Evolutionary conservation across 1,284 basidiomycete species (phyloP).

Genomic region (Ceratobasidium sp.): DNA sequence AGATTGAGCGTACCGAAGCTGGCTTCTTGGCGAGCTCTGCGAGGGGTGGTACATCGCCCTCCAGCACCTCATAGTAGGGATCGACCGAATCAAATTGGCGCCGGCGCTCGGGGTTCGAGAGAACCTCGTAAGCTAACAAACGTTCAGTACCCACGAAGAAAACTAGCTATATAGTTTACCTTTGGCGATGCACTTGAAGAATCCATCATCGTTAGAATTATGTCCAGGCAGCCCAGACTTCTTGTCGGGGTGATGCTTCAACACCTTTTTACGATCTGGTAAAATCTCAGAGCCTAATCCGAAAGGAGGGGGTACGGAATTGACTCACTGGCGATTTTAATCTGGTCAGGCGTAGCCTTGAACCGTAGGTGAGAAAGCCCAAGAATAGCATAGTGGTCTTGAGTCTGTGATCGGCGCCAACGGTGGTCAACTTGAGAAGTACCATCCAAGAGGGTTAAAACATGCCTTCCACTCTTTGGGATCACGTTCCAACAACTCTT

Average conservation of each 20-base stretch:
- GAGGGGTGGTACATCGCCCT: constrained; percentile 82
- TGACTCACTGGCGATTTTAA: constrained; percentile 96
- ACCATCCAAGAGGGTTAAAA: constrained; percentile 25
- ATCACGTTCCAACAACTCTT: constrained; percentile 81
- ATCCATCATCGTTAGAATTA: constrained; percentile 92
- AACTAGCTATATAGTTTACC: constrained; percentile 53
- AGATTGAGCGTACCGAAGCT: constrained; percentile 53
- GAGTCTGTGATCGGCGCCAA: constrained; percentile 71
- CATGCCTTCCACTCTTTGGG: constrained; percentile 98
- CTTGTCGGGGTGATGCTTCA: constrained; percentile 99
- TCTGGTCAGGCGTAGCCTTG: constrained; percentile 91
- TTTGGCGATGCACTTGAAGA: constrained; percentile 99
- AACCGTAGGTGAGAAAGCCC: constrained; percentile 93
- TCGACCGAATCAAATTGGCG: constrained; percentile 98
- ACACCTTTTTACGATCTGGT: constrained; percentile 95
- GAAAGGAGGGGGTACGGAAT: constrained; percentile 27
- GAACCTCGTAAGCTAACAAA: constrained; percentile 82
- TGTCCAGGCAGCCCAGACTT: constrained; percentile 79
- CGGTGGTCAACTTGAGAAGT: constrained; percentile 38
- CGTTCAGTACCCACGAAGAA: not conserved
- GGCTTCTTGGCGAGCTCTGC: constrained; percentile 70
- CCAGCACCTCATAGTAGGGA: constrained; percentile 77
- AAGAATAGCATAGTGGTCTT: constrained; percentile 97
- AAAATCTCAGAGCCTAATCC: constrained; percentile 44
- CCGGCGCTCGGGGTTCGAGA: constrained; percentile 88